A percentile compares a stretch with the other conserved stretches of the same genome.
Conservation (phyloP, 805 yeast species). For the Cyberlindnera nakhonratchasimensis region DNA sequence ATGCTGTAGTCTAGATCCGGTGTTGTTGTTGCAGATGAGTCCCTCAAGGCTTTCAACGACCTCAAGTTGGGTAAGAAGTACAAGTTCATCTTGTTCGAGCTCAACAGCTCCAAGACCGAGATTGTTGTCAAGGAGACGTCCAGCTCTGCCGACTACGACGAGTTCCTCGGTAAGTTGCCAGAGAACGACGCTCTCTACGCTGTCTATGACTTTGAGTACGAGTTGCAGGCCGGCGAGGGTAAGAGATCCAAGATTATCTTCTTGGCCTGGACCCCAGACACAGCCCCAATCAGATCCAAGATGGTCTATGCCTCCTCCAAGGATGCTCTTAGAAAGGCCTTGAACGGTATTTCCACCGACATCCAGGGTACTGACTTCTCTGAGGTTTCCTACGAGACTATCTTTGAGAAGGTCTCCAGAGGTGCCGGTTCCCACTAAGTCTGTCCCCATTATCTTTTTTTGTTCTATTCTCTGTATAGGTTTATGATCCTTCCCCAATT, state of each 20-base stretch:
- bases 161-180: conserved; percentile 83
- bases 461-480: background rate
- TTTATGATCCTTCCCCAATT: too few relatives aligned
- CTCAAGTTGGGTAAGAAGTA: conserved; percentile 89
- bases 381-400: conserved; percentile 93
- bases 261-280: conserved; percentile 96
- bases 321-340: conserved; percentile 95
- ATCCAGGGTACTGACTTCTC: conserved; percentile 97
- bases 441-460: background rate
- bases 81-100: conserved; percentile 77
- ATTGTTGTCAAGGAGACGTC: conserved; percentile 88
- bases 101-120: conserved; percentile 84
- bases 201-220: conserved; percentile 94
- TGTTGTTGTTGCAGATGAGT: conserved; percentile 86
- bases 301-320: conserved; percentile 99
- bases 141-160: conserved; percentile 69
- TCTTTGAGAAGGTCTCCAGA: conserved; percentile 79
- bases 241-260: conserved; percentile 75
- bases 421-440: conserved; percentile 22
- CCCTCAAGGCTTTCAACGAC: conserved; percentile 91
- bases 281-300: conserved; percentile 91
- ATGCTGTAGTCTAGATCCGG: conserved; percentile 36
- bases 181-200: conserved; percentile 97
- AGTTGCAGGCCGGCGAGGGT: conserved; percentile 86
- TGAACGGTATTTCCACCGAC: conserved; percentile 91